Conservation (phyloP, 1,139 yeast genomes). For the Zygoascus meyerae region DNA sequence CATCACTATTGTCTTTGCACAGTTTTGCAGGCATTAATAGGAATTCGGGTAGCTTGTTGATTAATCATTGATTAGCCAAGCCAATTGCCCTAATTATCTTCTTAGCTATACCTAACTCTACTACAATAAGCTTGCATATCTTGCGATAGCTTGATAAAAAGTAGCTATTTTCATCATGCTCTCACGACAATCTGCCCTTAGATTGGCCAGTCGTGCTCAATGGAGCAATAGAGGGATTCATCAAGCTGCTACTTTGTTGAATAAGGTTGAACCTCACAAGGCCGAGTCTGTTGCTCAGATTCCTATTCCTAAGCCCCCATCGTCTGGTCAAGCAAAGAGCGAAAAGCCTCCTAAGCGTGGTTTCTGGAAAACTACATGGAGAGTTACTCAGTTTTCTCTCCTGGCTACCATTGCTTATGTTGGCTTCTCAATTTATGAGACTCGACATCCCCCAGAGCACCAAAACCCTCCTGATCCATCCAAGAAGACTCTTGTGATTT, state of each 20-base stretch:
- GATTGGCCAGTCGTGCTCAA: too few species aligned
- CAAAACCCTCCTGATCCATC: slow-evolving; percentile 43
- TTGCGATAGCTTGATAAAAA: too few species aligned
- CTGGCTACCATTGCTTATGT: slow-evolving; percentile 30
- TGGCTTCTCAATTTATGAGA: slow-evolving; percentile 33
- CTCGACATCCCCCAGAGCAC: slow-evolving; percentile 33
- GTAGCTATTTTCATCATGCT: too few species aligned
- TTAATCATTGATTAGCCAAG: background rate
- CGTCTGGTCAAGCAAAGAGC: background rate
- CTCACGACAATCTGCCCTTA: too few species aligned
- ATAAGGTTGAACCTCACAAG: too few species aligned
- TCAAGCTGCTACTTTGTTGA: too few species aligned
- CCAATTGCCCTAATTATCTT: background rate
- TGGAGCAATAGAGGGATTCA: too few species aligned
- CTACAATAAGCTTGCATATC: too few species aligned
- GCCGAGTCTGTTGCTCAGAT: background rate
- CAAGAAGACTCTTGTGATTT: slow-evolving; percentile 80
- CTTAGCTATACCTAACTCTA: too few species aligned
- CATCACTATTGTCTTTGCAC: too few species aligned
- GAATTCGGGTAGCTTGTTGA: background rate
- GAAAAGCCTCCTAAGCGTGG: slow-evolving; percentile 13
- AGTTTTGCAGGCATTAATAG: background rate
- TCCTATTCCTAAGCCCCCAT: background rate
- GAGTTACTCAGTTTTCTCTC: slow-evolving; percentile 29
- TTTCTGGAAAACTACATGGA: slow-evolving; percentile 31